phyloP scores from a whole-genome alignment of 805 yeast genomes.

The Yamadazyma olivae region DNA sequence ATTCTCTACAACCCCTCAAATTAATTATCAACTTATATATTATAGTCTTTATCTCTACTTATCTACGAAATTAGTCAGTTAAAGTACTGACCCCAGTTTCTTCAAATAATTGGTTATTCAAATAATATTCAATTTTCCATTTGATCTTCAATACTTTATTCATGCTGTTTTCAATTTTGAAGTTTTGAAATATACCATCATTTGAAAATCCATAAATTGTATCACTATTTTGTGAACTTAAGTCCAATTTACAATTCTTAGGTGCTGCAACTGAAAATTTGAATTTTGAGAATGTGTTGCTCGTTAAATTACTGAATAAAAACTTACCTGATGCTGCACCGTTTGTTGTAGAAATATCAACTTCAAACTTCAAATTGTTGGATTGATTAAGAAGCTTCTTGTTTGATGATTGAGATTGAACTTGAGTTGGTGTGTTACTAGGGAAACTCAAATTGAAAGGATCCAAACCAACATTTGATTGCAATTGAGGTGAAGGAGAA shows the following conservation, averaged over 20 bases:
- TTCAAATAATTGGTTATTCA: constrained; percentile 46
- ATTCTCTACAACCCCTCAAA: not conserved
- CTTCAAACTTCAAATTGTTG: constrained; percentile 46
- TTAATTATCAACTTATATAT: no score
- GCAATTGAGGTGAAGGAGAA: constrained; percentile 40
- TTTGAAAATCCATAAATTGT: constrained; percentile 44
- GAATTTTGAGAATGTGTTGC: constrained; percentile 45
- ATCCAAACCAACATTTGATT: constrained; percentile 29
- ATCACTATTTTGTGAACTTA: constrained; percentile 62
- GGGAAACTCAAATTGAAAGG: constrained; percentile 43
- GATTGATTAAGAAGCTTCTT: constrained; percentile 41
- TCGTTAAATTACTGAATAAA: constrained; percentile 49
- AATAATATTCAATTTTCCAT: constrained; percentile 64
- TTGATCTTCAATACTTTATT: constrained; percentile 56
- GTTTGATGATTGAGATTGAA: constrained; percentile 9
- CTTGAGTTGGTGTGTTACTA: constrained; percentile 27
- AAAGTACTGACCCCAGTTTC: constrained; percentile 52
- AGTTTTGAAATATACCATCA: constrained; percentile 54
- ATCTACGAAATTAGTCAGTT: constrained; percentile 2
- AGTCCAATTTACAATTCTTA: constrained; percentile 51
- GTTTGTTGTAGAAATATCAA: constrained; percentile 33
- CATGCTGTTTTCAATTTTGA: constrained; percentile 33
- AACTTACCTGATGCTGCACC: constrained; percentile 42
- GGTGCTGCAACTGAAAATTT: constrained; percentile 72
- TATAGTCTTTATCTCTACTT: not conserved